Conservation (phyloP, 75 land plant genomes). For the Azolla pinnata region DNA sequence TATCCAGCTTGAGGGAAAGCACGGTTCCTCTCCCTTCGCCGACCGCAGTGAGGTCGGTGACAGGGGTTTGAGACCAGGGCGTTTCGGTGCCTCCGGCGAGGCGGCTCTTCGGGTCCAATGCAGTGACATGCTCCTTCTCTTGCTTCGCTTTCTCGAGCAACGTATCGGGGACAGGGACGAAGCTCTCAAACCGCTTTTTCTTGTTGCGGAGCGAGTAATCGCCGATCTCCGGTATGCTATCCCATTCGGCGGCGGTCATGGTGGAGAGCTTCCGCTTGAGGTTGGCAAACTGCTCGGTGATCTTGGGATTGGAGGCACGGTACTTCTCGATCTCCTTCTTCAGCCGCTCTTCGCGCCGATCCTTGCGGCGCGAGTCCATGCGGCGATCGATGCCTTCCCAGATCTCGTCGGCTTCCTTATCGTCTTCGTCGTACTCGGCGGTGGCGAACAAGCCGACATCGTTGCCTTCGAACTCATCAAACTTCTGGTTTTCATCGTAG, state of each 20-base stretch:
- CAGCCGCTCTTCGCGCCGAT: conserved; percentile 42
- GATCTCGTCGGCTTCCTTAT: conserved; percentile 88
- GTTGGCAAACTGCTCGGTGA: conserved; percentile 94
- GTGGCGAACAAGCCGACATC: conserved; percentile 92
- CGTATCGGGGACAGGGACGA: conserved; percentile 82
- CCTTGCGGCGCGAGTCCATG: conserved; percentile 90
- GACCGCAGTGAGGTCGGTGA: conserved; percentile 86
- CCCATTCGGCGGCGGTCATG: conserved; percentile 63
- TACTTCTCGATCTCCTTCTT: conserved; percentile 87
- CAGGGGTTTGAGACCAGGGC: conserved; percentile 80
- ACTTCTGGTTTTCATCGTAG: conserved; percentile 97
- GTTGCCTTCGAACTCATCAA: conserved; percentile 94
- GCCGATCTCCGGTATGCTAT: conserved; percentile 87
- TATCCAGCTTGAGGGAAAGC: conserved; percentile 66
- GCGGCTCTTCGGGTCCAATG: conserved; percentile 78
- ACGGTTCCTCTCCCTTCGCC: conserved; percentile 94
- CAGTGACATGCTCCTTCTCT: conserved; percentile 85
- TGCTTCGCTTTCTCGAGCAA: conserved; percentile 82
- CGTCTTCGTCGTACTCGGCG: conserved; percentile 92
- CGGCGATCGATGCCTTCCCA: conserved; percentile 85
- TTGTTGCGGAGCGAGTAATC: conserved; percentile 84
- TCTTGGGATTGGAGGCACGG: conserved; percentile 86
- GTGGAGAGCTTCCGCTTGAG: conserved; percentile 71
- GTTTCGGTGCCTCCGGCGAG: conserved; percentile 84
- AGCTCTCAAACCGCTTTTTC: conserved; percentile 93